Conservation (phyloP, 2,329 filamentous ascomycete genomes). For the Talaromyces piceae region DNA sequence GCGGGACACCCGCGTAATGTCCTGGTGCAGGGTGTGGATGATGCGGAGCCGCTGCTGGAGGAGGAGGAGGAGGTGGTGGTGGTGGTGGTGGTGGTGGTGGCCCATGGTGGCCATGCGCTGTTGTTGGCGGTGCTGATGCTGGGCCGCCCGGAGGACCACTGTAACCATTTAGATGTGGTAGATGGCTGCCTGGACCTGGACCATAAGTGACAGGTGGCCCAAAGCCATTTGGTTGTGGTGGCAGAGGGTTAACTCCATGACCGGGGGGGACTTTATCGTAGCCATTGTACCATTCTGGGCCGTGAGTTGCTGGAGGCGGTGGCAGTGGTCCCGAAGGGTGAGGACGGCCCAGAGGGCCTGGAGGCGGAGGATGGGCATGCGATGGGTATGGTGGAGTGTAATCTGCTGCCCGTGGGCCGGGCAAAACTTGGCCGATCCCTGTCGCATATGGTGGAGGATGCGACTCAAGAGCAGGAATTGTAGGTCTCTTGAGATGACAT, state of each 20-base stretch:
- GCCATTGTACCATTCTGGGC: constrained; percentile 11
- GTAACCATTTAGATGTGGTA: constrained; percentile 10
- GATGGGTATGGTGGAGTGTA: constrained; percentile 24
- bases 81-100: constrained; percentile 20
- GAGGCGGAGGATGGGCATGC: constrained; percentile 24
- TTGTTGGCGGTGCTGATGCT: constrained; percentile 33
- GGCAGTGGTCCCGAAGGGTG: constrained; percentile 14
- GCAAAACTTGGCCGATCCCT: constrained; percentile 13
- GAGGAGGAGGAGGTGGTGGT: constrained; percentile 31
- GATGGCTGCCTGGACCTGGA: constrained; percentile 12
- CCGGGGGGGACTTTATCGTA: constrained; percentile 5
- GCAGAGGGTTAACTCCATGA: constrained; percentile 2
- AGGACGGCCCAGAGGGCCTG: constrained; percentile 22
- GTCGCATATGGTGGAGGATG: constrained; percentile 1
- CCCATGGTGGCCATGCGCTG: constrained; percentile 5
- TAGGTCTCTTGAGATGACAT: constrained; percentile 48
- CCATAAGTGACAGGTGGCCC: constrained; percentile 12
- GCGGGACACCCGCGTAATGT: constrained; percentile 2
- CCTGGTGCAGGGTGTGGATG: constrained; percentile 21
- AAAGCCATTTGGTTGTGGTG: constrained; percentile 11
- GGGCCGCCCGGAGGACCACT: constrained; percentile 13
- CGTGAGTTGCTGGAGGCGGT: constrained; percentile 15
- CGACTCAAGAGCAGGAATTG: constrained; percentile 20
- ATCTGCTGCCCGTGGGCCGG: constrained; percentile 23
- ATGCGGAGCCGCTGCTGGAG: constrained; percentile 41